Conservation (phyloP, 768 basidiomycete genomes). For the Asterophora parasitica region DNA sequence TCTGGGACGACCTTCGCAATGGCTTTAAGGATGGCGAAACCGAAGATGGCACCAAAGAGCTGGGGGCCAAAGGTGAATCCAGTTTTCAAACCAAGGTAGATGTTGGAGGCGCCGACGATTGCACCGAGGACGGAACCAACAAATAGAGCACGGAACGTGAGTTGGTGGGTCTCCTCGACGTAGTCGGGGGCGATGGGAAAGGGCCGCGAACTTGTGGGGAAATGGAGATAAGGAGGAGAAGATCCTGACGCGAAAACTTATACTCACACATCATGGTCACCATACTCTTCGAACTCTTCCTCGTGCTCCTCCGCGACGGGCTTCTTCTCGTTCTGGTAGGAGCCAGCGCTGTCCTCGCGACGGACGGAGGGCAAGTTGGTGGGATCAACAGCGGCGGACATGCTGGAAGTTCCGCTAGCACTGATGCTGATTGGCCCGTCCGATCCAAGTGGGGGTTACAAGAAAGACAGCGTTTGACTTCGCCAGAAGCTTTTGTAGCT, state of each 20-base stretch:
- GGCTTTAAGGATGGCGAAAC: constrained; percentile 57
- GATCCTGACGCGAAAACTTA: not conserved
- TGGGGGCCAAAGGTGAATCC: constrained; percentile 64
- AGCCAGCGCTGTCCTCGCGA: constrained; percentile 4
- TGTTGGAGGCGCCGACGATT: constrained; percentile 56
- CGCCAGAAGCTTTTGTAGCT: constrained; percentile 6
- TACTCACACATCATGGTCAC: constrained; percentile 37
- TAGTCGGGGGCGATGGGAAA: constrained; percentile 51
- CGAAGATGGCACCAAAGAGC: constrained; percentile 58
- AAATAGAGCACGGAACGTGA: constrained; percentile 47
- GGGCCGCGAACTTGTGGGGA: constrained; percentile 33
- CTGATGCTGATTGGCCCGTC: not conserved
- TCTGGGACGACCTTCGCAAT: constrained; percentile 45
- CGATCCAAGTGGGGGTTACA: constrained; percentile 7
- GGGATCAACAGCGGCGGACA: constrained; percentile 7
- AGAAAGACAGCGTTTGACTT: not conserved
- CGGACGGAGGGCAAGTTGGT: not conserved
- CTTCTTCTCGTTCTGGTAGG: constrained; percentile 24
- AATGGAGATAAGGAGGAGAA: not conserved
- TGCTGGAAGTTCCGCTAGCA: constrained; percentile 1
- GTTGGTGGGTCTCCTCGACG: constrained; percentile 44
- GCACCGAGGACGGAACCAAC: constrained; percentile 50
- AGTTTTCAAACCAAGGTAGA: constrained; percentile 66
- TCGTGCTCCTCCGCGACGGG: constrained; percentile 19
- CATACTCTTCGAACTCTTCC: constrained; percentile 21